Evolutionary conservation across 1,284 basidiomycete genomes (phyloP).

Genomic region (Hemileia vastatrix): DNA sequence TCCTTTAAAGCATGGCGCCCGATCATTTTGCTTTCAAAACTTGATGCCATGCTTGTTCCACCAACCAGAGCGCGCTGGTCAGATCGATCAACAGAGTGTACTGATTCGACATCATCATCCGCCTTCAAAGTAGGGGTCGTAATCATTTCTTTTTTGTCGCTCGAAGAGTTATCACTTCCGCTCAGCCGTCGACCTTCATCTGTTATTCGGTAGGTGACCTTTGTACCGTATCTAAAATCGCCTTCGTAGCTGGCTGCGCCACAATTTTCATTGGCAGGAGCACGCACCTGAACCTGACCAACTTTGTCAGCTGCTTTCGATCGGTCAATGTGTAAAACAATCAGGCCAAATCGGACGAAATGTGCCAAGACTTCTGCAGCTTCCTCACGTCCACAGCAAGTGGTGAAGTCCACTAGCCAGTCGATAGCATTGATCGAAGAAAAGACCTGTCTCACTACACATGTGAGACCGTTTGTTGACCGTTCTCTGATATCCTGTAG

Average conservation of each 20-base stretch:
- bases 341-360: slow-evolving; percentile 88
- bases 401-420: slow-evolving; percentile 97
- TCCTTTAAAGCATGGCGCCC: slow-evolving; percentile 52
- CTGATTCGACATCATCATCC: slow-evolving; percentile 48
- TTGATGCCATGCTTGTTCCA: slow-evolving; percentile 48
- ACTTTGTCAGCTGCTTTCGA: slow-evolving; percentile 31
- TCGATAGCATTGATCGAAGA: slow-evolving; percentile 75
- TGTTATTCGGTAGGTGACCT: slow-evolving; percentile 86
- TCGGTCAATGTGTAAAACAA: slow-evolving; percentile 59
- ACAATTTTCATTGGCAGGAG: slow-evolving; percentile 1
- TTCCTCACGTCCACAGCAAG: slow-evolving; percentile 89
- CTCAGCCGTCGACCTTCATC: slow-evolving; percentile 68
- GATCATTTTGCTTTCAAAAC: slow-evolving; percentile 67
- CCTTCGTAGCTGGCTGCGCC: slow-evolving; percentile 46
- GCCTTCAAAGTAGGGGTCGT: slow-evolving; percentile 47
- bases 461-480: slow-evolving; percentile 28
- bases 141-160: slow-evolving; percentile 27
- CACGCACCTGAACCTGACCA: slow-evolving; percentile 6
- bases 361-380: slow-evolving; percentile 95
- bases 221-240: slow-evolving; percentile 88
- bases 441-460: slow-evolving; percentile 65
- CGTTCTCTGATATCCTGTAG: slow-evolving; percentile 58
- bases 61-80: slow-evolving; percentile 31
- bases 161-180: slow-evolving; percentile 18
- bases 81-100: slow-evolving; percentile 46